Conservation (phyloP, 208 protist species). For the Strigomonas galati region DNA sequence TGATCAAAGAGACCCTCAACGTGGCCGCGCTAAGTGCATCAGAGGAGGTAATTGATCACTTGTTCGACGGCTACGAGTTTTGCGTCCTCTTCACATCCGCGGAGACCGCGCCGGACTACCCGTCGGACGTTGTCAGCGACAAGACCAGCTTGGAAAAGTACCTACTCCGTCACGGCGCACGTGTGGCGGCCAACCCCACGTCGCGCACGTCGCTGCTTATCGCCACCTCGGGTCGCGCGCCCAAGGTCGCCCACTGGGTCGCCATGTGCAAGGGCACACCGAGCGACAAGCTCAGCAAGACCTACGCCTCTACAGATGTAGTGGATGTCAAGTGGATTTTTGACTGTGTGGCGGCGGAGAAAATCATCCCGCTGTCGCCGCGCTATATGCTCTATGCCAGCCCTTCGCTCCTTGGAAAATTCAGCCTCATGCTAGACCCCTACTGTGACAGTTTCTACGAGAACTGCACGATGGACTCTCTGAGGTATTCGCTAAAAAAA, state of each 20-base stretch:
- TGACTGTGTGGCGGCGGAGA: constrained; percentile 21
- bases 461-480: constrained; percentile 21
- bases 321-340: constrained; percentile 29
- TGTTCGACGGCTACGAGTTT: constrained; percentile 42
- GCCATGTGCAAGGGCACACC: constrained; percentile 15
- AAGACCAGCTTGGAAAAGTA: constrained; percentile 31
- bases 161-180: constrained; percentile 37
- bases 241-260: constrained; percentile 37
- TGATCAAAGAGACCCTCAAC: constrained; percentile 10
- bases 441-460: constrained; percentile 37
- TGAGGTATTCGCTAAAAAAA: constrained; percentile 15
- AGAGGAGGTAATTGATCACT: constrained; percentile 16
- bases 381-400: constrained; percentile 38
- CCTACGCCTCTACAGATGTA: constrained; percentile 23
- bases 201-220: constrained; percentile 29
- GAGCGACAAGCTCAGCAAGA: background rate
- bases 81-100: constrained; percentile 36
- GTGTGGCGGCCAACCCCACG: constrained; percentile 38
- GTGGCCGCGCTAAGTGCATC: constrained; percentile 11
- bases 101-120: background rate
- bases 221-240: constrained; percentile 13
- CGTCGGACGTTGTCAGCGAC: background rate
- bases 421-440: constrained; percentile 27
- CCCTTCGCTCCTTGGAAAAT: constrained; percentile 19
- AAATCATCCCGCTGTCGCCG: constrained; percentile 29